Base-by-base conservation (phyloP, 768 basidiomycete genomes). In the Tulasnella sp. region DNA sequence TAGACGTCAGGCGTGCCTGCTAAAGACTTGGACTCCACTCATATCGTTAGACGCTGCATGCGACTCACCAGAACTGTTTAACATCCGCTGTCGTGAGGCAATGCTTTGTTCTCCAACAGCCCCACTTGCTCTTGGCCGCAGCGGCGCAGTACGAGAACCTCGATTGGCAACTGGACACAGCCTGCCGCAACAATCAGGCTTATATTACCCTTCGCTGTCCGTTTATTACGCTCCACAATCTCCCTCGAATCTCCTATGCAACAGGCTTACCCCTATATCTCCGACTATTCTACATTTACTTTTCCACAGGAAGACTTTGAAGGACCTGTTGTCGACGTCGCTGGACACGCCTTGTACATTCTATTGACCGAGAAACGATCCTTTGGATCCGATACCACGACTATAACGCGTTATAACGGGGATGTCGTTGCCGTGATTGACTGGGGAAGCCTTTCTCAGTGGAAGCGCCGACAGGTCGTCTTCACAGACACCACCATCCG, bases 381-480 rank as follows among this genome's bases (percentile, higher is more conserved):
- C 64, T 28, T 69, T 18, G 64, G 64, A 34, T 69, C 64, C 3
- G 34, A 69, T 12, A 69, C 64, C 31, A 69, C 64, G 12, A 69
- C 64, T 37, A 69, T 69, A 69, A 69, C 64, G 16, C 64, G 64
- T 31, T 11, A 28, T 28, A 69, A 69, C 34, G 64, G 64, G 24
- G 64, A 69, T 37, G 64, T 69, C 7, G 64, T 69, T 37, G 64
- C 31, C 16, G 34, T 69, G 34, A 69, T 69, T 28, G 64, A 69
- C 6, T 69, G 64, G 64, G 64, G 64, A 14, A 69, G 64, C 31
- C 64, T 69, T 69, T 69, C 64, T 6, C 64, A 69, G 64, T 69
- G 64, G 64, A 69, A 34, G 64, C 64, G 34, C 34, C n/a, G 64
- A 18, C 16, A 16, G 64, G 64, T 69, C 24, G 34, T 69, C 31